Evolutionary conservation across 129 eudicot genomes (phyloP).

Genomic region (Lactuca saligna): DNA sequence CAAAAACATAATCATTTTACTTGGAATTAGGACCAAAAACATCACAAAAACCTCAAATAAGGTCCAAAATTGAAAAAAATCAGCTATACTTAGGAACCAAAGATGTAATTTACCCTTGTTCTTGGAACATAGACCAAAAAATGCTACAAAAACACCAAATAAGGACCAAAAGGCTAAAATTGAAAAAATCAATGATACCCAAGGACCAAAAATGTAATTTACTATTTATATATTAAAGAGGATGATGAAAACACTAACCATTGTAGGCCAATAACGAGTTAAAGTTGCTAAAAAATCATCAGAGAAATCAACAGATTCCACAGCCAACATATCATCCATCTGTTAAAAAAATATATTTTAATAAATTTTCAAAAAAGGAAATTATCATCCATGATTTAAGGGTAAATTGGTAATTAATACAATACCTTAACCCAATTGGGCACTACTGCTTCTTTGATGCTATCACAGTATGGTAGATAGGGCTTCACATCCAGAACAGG

Average conservation of each 20-base stretch:
- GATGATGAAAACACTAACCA: conserved; percentile 40
- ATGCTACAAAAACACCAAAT: neutral
- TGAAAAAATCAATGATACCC: neutral
- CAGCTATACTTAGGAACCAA: neutral
- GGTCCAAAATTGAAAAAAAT: neutral
- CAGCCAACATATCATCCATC: conserved; percentile 65
- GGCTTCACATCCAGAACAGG: conserved; percentile 95
- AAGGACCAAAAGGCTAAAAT: neutral
- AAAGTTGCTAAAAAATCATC: conserved; percentile 51
- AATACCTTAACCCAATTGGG: conserved; percentile 96
- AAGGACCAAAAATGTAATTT: neutral
- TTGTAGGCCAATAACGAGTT: conserved; percentile 54
- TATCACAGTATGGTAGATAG: conserved; percentile 90
- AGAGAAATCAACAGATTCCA: conserved; percentile 68
- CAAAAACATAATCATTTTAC: neutral
- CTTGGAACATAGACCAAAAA: too few species aligned
- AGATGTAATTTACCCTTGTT: neutral
- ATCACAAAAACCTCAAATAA: neutral
- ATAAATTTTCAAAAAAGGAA: neutral
- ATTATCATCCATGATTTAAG: neutral
- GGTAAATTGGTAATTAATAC: conserved; percentile 29
- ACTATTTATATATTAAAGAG: neutral
- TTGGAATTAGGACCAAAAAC: neutral
- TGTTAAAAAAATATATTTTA: conserved; percentile 38
- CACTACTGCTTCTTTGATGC: conserved; percentile 64